phyloP scores from a whole-genome alignment of 768 basidiomycete genomes.

The Tylopilus rubrobrunneus region DNA sequence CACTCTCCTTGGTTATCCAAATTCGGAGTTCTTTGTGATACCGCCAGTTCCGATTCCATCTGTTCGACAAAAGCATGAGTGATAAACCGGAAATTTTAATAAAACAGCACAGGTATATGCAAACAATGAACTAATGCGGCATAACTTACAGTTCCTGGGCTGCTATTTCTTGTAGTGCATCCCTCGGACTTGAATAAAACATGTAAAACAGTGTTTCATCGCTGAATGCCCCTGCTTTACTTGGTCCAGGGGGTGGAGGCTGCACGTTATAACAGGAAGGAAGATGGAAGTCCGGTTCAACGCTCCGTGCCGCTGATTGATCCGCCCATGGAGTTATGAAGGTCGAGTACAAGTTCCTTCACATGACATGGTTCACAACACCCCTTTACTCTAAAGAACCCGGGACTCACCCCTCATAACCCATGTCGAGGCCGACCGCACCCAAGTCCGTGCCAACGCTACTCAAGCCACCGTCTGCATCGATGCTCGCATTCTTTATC shows the following conservation, averaged over 20 bases:
- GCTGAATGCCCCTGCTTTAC: slow-evolving; percentile 79
- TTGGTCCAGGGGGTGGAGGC: slow-evolving; percentile 77
- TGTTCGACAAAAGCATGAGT: slow-evolving; percentile 28
- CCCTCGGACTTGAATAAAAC: slow-evolving; percentile 93
- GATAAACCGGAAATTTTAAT: not conserved
- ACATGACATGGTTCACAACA: slow-evolving; percentile 20
- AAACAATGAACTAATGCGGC: slow-evolving; percentile 10
- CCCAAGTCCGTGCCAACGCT: slow-evolving; percentile 89
- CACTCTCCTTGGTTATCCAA: slow-evolving; percentile 86
- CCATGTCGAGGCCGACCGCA: slow-evolving; percentile 89
- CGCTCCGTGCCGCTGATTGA: slow-evolving; percentile 74
- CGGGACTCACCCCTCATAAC: slow-evolving; percentile 67
- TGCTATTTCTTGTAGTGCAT: slow-evolving; percentile 90
- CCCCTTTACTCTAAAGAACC: slow-evolving; percentile 18
- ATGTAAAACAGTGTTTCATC: slow-evolving; percentile 98
- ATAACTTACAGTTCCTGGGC: slow-evolving; percentile 87
- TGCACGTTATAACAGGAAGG: slow-evolving; percentile 93
- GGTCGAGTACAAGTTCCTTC: slow-evolving; percentile 77
- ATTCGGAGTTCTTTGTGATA: slow-evolving; percentile 88
- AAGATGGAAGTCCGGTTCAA: slow-evolving; percentile 90
- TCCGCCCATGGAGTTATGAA: slow-evolving; percentile 98
- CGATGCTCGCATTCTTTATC: slow-evolving; percentile 74
- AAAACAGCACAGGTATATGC: slow-evolving; percentile 1
- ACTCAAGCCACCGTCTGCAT: slow-evolving; percentile 77
- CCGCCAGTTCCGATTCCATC: slow-evolving; percentile 93